phyloP scores from a whole-genome alignment of 768 basidiomycete genomes.

The Suillus luteus region DNA sequence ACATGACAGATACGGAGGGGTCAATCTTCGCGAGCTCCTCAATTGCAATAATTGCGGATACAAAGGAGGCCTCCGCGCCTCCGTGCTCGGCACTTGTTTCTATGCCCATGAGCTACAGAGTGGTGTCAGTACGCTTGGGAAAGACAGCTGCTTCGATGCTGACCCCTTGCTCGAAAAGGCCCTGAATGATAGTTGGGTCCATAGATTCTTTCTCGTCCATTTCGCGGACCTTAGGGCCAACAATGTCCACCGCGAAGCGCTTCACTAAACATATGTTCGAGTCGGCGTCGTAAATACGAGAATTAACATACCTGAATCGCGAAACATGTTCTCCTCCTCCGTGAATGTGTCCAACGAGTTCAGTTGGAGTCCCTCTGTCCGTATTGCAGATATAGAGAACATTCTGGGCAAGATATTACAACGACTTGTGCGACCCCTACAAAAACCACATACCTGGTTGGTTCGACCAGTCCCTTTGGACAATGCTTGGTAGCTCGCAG shows the following conservation, averaged over 20 bases:
- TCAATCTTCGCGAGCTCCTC: conserved; percentile 97
- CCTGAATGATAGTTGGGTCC: conserved; percentile 85
- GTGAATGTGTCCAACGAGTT: conserved; percentile 82
- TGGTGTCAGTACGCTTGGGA: conserved; percentile 1
- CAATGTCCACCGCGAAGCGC: conserved; percentile 87
- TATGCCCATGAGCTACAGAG: conserved; percentile 89
- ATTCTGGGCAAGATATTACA: conserved; percentile 13
- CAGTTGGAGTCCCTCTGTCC: conserved; percentile 34
- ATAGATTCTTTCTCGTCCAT: conserved; percentile 98
- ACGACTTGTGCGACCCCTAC: neutral
- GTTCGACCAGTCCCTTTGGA: neutral
- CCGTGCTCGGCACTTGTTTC: conserved; percentile 84
- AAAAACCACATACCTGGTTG: neutral
- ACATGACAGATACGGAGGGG: conserved; percentile 93
- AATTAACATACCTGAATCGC: conserved; percentile 73
- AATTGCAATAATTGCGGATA: conserved; percentile 92
- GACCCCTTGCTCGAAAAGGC: conserved; percentile 94
- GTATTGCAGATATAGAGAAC: conserved; percentile 28
- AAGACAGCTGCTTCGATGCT: conserved; percentile 26
- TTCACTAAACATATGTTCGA: conserved; percentile 52
- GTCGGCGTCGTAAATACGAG: neutral
- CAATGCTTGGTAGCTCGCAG: conserved; percentile 15
- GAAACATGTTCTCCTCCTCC: conserved; percentile 92
- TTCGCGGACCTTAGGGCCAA: conserved; percentile 88
- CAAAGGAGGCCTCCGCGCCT: conserved; percentile 91